phyloP scores from a whole-genome alignment of 805 yeast species.

The Lipomyces anomalus region DNA sequence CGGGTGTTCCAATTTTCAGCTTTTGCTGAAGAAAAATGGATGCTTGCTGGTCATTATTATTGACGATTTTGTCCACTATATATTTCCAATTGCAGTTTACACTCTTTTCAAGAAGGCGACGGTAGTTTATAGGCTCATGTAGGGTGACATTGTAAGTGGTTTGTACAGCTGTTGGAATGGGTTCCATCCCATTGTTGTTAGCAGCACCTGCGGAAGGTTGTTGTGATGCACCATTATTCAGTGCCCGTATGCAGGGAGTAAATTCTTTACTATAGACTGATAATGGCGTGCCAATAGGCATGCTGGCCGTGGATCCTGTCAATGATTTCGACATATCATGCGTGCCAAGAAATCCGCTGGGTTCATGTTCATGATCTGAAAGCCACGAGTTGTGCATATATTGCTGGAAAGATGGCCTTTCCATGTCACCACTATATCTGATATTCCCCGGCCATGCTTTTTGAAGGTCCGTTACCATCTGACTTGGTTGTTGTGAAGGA shows the following conservation, averaged over 20 bases:
- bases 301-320: conserved; percentile 1
- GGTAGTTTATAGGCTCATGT: conserved; percentile 30
- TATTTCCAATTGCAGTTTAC: conserved; percentile 31
- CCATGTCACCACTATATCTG: too few relatives aligned
- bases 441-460: too few relatives aligned
- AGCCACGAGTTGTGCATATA: conserved; percentile 7
- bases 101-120: conserved; percentile 30
- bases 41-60: conserved; percentile 38
- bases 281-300: conserved; percentile 7
- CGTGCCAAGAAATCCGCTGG: too few relatives aligned
- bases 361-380: not conserved
- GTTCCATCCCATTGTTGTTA: not conserved
- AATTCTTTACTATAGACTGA: conserved; percentile 20
- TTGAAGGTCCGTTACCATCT: too few relatives aligned
- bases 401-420: too few relatives aligned
- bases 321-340: too few relatives aligned
- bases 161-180: not conserved
- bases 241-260: conserved; percentile 5
- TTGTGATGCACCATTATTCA: not conserved
- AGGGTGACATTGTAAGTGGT: conserved; percentile 6
- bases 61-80: conserved; percentile 33
- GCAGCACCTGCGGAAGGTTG: not conserved
- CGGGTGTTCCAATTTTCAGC: conserved; percentile 30
- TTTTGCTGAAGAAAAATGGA: conserved; percentile 40
- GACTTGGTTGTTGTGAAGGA: too few relatives aligned